Percentiles rank a stretch among this genome's conserved stretches.
These are phyloP conservation scores for Fallopia convolvulus DNA, from an alignment of 148 eudicot species.

Conservation along the genomic window DNA sequence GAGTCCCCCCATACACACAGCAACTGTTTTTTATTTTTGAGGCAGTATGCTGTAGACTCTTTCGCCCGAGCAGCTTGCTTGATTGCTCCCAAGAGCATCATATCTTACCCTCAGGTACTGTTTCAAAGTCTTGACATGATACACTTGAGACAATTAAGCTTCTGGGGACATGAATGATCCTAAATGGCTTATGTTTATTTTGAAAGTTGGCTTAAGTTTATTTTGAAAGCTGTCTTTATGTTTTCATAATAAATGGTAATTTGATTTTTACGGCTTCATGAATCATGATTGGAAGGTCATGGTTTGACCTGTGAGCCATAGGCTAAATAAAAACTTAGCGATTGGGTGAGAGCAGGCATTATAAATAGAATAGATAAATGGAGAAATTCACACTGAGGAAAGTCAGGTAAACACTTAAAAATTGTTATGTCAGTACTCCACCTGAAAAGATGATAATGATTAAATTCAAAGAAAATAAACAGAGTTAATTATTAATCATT, in stretches of 20 bases:
- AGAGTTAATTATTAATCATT: neutral
- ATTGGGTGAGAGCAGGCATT: neutral
- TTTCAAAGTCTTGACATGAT: neutral
- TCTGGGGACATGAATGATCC: neutral
- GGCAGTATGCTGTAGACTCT: slow-evolving; percentile 90
- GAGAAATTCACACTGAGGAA: neutral
- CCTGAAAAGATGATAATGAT: neutral
- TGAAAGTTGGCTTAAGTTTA: neutral
- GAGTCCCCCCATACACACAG: slow-evolving; percentile 94
- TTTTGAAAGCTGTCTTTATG: neutral
- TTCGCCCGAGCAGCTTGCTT: slow-evolving; percentile 80
- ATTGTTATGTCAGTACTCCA: neutral
- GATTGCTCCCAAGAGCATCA: slow-evolving; percentile 67
- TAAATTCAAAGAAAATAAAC: neutral
- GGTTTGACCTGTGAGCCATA: neutral
- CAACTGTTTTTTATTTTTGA: slow-evolving; percentile 67
- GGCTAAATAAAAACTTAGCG: neutral
- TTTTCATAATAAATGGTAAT: neutral
- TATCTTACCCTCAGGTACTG: slow-evolving; percentile 95
- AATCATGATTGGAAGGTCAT: neutral
- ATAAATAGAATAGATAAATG: neutral
- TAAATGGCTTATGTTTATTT: neutral
- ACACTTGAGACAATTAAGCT: neutral
- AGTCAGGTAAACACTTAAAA: neutral
- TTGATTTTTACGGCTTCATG: neutral